Conservation (phyloP, 2,329 filamentous ascomycete species). For the Cladosporium colombiae region DNA sequence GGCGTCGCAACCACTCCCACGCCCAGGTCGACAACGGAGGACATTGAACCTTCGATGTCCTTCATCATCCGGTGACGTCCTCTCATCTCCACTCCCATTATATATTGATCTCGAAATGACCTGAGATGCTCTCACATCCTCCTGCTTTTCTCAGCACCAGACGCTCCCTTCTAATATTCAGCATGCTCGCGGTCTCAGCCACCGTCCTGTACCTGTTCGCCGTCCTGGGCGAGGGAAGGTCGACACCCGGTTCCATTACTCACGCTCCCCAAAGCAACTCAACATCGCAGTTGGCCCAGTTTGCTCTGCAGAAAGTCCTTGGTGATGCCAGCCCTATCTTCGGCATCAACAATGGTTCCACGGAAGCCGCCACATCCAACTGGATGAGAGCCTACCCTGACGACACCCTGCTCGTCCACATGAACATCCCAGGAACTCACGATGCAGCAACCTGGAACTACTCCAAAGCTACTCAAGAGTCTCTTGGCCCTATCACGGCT, state of each 20-base stretch:
- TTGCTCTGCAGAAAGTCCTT: slow-evolving; percentile 48
- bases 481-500: slow-evolving; percentile 43
- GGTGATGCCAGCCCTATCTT: slow-evolving; percentile 47
- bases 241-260: not conserved
- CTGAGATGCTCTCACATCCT: slow-evolving; percentile 9
- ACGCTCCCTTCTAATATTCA: slow-evolving; percentile 1
- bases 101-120: slow-evolving; percentile 7
- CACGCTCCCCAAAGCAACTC: not conserved
- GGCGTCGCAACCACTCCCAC: slow-evolving; percentile 3
- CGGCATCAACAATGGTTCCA: slow-evolving; percentile 34
- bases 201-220: slow-evolving; percentile 16
- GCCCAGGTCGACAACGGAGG: not conserved
- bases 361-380: slow-evolving; percentile 32
- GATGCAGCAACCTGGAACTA: slow-evolving; percentile 57
- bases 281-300: slow-evolving; percentile 32
- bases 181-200: slow-evolving; percentile 16
- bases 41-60: not conserved
- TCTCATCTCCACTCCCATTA: not conserved
- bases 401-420: slow-evolving; percentile 44
- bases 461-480: slow-evolving; percentile 44
- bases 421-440: slow-evolving; percentile 55
- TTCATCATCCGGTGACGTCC: slow-evolving; percentile 1
- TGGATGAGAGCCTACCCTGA: slow-evolving; percentile 53
- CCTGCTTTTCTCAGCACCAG: not conserved
- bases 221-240: slow-evolving; percentile 5